Evolutionary conservation across 257 asterid genomes (phyloP).

Genomic region (Solanum piurae): DNA sequence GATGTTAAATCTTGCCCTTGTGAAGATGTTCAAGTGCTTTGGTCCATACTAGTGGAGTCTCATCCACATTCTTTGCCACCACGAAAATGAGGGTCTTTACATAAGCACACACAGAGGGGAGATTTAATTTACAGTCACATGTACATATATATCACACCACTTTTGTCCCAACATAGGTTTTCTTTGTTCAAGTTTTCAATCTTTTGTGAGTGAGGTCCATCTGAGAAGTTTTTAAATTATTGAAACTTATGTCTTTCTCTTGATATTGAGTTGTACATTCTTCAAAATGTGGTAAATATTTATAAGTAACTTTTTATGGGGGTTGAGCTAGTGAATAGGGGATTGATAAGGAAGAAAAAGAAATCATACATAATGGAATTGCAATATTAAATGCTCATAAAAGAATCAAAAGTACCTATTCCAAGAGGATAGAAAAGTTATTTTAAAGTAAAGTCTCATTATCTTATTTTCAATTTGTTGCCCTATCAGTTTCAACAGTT

Average conservation of each 20-base stretch:
- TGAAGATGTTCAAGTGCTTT: constrained; percentile 88
- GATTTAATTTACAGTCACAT: constrained; percentile 14
- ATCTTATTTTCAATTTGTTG: neutral
- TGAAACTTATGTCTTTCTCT: neutral
- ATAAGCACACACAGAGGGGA: constrained; percentile 3
- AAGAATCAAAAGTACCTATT: neutral
- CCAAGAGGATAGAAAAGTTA: neutral
- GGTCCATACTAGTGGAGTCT: constrained; percentile 92
- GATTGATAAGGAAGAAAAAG: neutral
- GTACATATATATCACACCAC: constrained; percentile 17
- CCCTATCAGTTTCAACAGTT: neutral
- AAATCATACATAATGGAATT: neutral
- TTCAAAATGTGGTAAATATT: neutral
- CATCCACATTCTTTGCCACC: constrained; percentile 56
- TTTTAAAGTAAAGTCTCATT: neutral
- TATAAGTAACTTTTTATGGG: neutral
- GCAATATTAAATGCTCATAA: neutral
- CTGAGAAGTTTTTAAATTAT: constrained; percentile 27
- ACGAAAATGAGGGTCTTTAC: constrained; percentile 27
- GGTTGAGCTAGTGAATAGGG: neutral
- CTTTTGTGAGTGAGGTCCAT: constrained; percentile 16
- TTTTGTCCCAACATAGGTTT: neutral
- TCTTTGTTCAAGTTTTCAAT: constrained; percentile 11
- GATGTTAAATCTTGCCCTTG: constrained; percentile 92
- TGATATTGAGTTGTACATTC: neutral